A percentile compares a stretch with the other conserved stretches of the same genome.
Evolutionary conservation across 164 flowering plant species (phyloP).

Genomic region (Magnolia officinalis): DNA sequence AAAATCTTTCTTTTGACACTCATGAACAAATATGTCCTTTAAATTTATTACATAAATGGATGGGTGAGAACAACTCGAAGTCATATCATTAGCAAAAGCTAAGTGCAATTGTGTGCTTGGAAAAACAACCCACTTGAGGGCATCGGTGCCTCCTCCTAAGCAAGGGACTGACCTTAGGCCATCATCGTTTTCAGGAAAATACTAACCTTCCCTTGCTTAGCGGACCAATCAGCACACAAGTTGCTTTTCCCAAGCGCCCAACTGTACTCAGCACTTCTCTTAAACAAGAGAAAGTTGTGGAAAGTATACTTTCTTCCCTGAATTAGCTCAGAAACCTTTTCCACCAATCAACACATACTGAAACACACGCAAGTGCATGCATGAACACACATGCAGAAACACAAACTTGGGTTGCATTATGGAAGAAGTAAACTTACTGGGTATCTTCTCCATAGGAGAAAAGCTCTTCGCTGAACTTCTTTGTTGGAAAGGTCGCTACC

Average conservation of each 20-base stretch:
- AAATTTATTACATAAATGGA: background rate
- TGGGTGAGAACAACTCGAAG: too few species aligned
- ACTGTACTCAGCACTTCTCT: background rate
- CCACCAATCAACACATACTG: background rate
- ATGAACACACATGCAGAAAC: background rate
- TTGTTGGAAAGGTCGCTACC: conserved; percentile 71
- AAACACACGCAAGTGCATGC: background rate
- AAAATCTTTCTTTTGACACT: background rate
- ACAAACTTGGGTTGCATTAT: background rate
- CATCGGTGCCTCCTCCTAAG: too few species aligned
- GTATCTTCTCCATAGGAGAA: conserved; percentile 52
- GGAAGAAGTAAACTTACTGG: conserved; percentile 49
- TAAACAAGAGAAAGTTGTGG: background rate
- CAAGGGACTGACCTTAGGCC: background rate
- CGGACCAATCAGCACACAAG: background rate
- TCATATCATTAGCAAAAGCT: background rate
- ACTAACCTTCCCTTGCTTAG: background rate
- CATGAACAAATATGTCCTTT: background rate
- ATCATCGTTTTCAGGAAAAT: background rate
- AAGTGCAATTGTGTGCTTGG: background rate
- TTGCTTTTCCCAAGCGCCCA: background rate
- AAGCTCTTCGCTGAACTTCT: conserved; percentile 61
- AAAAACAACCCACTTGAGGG: background rate
- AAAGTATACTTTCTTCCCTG: background rate
- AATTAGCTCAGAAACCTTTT: background rate